These are phyloP conservation scores for Mycena floridula DNA, from an alignment of 768 basidiomycete species.

Conservation along the genomic window DNA sequence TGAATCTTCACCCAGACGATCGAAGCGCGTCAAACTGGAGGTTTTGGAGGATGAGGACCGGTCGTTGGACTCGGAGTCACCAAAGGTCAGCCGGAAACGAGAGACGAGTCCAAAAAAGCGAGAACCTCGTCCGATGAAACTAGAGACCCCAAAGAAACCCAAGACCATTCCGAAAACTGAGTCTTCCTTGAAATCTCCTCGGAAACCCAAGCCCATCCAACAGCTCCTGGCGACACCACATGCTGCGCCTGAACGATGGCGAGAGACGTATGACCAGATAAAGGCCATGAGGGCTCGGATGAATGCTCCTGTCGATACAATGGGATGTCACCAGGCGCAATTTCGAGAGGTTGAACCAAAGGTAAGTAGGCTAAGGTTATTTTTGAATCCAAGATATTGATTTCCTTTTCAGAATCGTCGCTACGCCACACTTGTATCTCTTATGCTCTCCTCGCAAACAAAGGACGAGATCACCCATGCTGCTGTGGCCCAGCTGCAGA, in stretches of 20 bases:
- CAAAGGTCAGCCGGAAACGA: too few species aligned
- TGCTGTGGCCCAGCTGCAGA: conserved; percentile 69
- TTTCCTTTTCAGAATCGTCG: conserved; percentile 56
- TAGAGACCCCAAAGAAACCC: too few species aligned
- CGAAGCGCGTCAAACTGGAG: too few species aligned
- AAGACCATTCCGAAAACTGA: too few species aligned
- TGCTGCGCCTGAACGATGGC: conserved; percentile 62
- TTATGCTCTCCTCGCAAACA: conserved; percentile 96
- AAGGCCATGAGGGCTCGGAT: conserved; percentile 68
- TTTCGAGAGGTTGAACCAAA: conserved; percentile 56
- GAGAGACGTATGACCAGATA: conserved; percentile 63
- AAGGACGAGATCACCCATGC: conserved; percentile 86
- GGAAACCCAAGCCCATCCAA: too few species aligned
- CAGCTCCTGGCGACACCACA: conserved; percentile 60
- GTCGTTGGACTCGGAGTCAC: too few species aligned
- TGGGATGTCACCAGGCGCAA: conserved; percentile 80
- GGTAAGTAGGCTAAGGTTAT: conserved; percentile 30
- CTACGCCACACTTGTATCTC: conserved; percentile 79
- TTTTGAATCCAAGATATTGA: background rate
- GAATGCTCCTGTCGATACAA: conserved; percentile 85
- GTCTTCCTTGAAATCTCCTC: too few species aligned
- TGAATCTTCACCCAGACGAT: too few species aligned
- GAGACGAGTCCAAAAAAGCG: too few species aligned
- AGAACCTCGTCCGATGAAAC: too few species aligned
- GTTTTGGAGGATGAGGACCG: too few species aligned